Conservation (phyloP, 345 rosid species). For the Salix dunnii region DNA sequence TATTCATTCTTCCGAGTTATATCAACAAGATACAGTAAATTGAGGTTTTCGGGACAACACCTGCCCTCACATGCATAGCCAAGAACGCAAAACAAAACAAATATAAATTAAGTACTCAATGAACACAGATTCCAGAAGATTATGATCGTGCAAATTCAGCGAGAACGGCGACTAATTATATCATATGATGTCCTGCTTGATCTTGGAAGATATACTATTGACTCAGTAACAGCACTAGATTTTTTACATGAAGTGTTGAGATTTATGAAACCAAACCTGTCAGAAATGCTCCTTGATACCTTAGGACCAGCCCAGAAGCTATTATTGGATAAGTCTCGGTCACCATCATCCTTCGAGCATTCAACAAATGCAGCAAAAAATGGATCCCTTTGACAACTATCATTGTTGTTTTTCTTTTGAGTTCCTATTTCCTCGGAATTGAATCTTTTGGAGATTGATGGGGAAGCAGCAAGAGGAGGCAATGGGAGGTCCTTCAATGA, state of each 20-base stretch:
- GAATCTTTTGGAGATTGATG: conserved; percentile 23
- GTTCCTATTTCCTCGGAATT: not conserved
- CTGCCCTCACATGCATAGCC: not conserved
- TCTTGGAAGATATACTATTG: conserved; percentile 60
- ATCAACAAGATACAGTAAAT: conserved; percentile 8
- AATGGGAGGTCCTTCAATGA: conserved; percentile 41
- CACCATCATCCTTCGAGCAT: conserved; percentile 58
- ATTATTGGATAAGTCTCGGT: not conserved
- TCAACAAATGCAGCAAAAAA: conserved; percentile 69
- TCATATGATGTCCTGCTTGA: conserved; percentile 36
- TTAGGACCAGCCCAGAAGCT: conserved; percentile 25
- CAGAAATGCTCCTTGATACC: conserved; percentile 31
- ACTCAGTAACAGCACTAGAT: conserved; percentile 63
- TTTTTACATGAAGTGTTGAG: conserved; percentile 66
- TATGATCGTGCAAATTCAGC: conserved; percentile 6
- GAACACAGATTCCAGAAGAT: not conserved
- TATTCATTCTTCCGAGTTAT: not conserved
- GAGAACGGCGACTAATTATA: conserved; percentile 31
- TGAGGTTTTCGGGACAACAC: not conserved
- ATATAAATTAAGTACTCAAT: not conserved
- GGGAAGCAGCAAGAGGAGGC: conserved; percentile 50
- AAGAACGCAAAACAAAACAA: not conserved
- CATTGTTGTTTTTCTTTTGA: conserved; percentile 24
- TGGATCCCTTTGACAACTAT: conserved; percentile 48
- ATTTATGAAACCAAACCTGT: conserved; percentile 56